Evolutionary conservation across 768 basidiomycete species (phyloP).

Genomic region (Dacryopinax spathularia): DNA sequence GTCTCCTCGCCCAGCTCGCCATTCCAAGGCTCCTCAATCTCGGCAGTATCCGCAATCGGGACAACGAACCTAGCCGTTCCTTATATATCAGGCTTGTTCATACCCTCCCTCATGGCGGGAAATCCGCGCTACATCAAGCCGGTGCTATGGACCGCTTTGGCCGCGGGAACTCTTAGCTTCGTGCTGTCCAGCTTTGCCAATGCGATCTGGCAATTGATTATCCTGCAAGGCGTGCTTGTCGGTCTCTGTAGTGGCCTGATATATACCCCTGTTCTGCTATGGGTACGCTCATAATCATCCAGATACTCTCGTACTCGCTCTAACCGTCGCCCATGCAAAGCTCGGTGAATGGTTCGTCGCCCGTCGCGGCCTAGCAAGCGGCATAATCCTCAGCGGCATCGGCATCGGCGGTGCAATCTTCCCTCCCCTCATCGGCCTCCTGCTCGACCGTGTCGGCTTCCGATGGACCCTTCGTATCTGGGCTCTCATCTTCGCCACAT

Average conservation of each 20-base stretch:
- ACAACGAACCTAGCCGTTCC: not conserved
- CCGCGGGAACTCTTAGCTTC: not conserved
- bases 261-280: constrained; percentile 2
- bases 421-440: not conserved
- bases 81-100: not conserved
- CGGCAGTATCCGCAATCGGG: not conserved
- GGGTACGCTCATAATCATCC: not conserved
- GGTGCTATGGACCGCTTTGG: not conserved
- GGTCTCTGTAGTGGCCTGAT: not conserved
- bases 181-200: not conserved
- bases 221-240: constrained; percentile 7
- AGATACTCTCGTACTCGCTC: not conserved
- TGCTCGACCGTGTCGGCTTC: not conserved
- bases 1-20: not conserved
- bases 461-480: constrained; percentile 8
- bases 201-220: constrained; percentile 4
- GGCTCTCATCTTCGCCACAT: constrained; percentile 1
- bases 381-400: not conserved
- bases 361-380: not conserved
- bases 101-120: not conserved
- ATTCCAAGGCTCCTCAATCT: not conserved
- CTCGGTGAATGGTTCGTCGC: not conserved
- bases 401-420: not conserved
- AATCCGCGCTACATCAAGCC: not conserved
- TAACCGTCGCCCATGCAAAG: not conserved